phyloP scores from a whole-genome alignment of 2,329 filamentous ascomycete genomes.

The Hypoxylon sp. region DNA sequence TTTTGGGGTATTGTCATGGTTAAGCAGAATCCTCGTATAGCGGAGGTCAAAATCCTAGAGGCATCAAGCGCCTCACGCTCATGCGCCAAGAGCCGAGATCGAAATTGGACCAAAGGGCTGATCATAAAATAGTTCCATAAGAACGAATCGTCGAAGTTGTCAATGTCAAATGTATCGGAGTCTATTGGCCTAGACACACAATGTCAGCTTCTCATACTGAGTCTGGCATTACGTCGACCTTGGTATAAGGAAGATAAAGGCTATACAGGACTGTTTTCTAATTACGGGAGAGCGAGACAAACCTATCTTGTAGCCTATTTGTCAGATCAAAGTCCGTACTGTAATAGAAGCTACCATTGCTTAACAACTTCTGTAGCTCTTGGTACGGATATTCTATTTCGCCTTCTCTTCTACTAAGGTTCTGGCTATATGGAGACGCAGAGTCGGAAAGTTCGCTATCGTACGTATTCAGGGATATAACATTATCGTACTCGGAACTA shows the following conservation, averaged over 20 bases:
- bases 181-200: conserved; percentile 74
- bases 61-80: conserved; percentile 86
- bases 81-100: conserved; percentile 80
- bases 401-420: conserved; percentile 76
- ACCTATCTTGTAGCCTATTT: conserved; percentile 91
- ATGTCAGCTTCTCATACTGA: conserved; percentile 37
- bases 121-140: conserved; percentile 99
- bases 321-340: conserved; percentile 98
- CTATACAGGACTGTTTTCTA: neutral
- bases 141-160: conserved; percentile 92
- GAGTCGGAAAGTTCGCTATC: conserved; percentile 66
- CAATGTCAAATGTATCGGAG: conserved; percentile 85
- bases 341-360: conserved; percentile 97
- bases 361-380: conserved; percentile 90
- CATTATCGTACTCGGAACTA: conserved; percentile 86
- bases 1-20: conserved; percentile 88
- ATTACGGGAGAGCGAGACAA: conserved; percentile 30
- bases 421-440: conserved; percentile 65
- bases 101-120: conserved; percentile 89
- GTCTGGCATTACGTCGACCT: conserved; percentile 6
- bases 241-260: conserved; percentile 4
- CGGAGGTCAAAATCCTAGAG: conserved; percentile 90
- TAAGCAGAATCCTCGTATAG: conserved; percentile 91
- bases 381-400: conserved; percentile 89
- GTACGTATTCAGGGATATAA: conserved; percentile 70